phyloP scores from a whole-genome alignment of 2,329 filamentous ascomycete species.

The Penicillium italicum region DNA sequence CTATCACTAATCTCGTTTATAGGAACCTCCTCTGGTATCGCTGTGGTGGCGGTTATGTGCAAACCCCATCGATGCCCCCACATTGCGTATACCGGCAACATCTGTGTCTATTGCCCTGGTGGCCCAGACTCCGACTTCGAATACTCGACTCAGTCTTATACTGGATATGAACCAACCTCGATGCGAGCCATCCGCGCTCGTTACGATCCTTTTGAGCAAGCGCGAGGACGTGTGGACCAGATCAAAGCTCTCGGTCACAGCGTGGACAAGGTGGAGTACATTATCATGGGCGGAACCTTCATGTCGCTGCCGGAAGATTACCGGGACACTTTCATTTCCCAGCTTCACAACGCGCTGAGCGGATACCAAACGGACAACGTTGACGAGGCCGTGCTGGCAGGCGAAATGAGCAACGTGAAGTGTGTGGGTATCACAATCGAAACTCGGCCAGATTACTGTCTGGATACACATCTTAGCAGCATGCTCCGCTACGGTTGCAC shows the following conservation, averaged over 20 bases:
- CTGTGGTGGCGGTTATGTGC: conserved; percentile 98
- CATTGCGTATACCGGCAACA: conserved; percentile 97
- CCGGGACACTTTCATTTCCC: conserved; percentile 87
- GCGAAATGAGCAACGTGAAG: conserved; percentile 95
- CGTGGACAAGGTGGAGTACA: conserved; percentile 99
- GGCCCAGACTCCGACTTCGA: conserved; percentile 98
- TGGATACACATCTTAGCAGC: conserved; percentile 88
- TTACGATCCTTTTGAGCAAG: conserved; percentile 98
- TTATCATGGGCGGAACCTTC: conserved; percentile 99
- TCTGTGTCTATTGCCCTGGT: conserved; percentile 97
- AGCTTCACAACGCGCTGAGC: conserved; percentile 93
- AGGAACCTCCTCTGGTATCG: conserved; percentile 94
- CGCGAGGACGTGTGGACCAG: conserved; percentile 90
- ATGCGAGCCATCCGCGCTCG: conserved; percentile 97
- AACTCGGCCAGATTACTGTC: conserved; percentile 92
- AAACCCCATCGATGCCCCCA: conserved; percentile 97
- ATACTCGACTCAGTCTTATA: conserved; percentile 98
- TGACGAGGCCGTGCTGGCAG: conserved; percentile 89
- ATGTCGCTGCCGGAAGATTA: conserved; percentile 93
- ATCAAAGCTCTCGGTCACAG: conserved; percentile 93
- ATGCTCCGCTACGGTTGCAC: conserved; percentile 99
- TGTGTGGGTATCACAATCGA: conserved; percentile 99
- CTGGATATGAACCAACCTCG: conserved; percentile 95
- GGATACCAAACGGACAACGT: conserved; percentile 93
- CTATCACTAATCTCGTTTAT: conserved; percentile 18